Base-by-base conservation (phyloP, 176 grass and related monocot species). In the Calamus simplicifolius region DNA sequence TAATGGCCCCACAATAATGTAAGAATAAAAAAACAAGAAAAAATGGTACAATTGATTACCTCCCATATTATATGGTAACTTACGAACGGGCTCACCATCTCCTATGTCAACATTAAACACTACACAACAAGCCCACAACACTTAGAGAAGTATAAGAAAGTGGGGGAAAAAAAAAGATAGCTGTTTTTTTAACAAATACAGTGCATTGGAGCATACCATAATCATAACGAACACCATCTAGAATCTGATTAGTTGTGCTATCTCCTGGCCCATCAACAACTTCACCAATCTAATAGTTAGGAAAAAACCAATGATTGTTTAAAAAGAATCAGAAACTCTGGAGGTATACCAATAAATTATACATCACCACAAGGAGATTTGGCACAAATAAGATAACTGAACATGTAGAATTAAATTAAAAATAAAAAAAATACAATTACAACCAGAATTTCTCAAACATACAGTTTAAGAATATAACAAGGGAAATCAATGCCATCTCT, bases 31-130 rank as follows among this genome's bases (percentile, higher is more conserved):
- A 74, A 80, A 16, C 19, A n/a, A 49, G 51, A 13, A 55, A 35
- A 61, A 54, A 1, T 16, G 38, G 25, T 58, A 55, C 18, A 69
- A 50, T 54, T 59, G 54, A 43, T 62, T 86, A 98, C 93, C 93
- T 82, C 87, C 80, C 58, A 64, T 65, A 62, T 98, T 98, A 74
- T 92, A 98, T 48, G 93, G 93, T n/a, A 98, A 75, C 66, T 98
- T 98, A 19, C 93, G 49, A 28, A 85, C 75, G 12, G 93, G 93
- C 52, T 92, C 83, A 53, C 93, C 93, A 76, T 98, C 93, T 68
- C 81, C 93, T 83, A 98, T 98, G 68, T 98, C 93, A 79, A 98
- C 93, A 76, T 92, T 83, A 78, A 98, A 98, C 77, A 98, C 93
- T 98, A 69, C 53, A 81, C 0, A 51, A 54, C 35, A 13, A 43